Base-by-base conservation (phyloP, 2,329 filamentous ascomycete species). In the Penicillium palitans region DNA sequence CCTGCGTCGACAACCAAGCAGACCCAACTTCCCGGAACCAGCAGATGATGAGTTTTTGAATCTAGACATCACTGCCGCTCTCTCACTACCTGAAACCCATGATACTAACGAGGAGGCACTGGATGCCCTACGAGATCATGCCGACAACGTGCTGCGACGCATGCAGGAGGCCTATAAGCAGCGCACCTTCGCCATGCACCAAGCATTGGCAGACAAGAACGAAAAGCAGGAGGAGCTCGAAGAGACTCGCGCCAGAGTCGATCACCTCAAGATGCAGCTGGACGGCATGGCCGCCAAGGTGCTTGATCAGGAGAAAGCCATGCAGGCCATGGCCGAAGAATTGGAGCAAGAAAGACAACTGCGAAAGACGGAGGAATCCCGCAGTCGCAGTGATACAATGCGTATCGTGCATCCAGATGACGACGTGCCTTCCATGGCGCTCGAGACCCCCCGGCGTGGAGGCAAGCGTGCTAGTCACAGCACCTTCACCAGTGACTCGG, bases 171-270 rank as follows among this genome's bases (percentile, higher is more conserved):
- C 83, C 3, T 86, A 87, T 70, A 81, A 81, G 61, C 73, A 80
- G 59, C 78, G 82, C 58, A 77, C 76, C 1, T 77, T 79, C 52
- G 76, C 78, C 31, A 73, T 87, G 44, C 77, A 80, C 40, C 79
- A 82, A 60, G 77, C 80, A 4, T 73, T 80, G 37, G 81, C 80
- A 4, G 83, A 86, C 64, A 81, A 84, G 59, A 81, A 80, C 52
- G 81, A 82, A 12, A 82, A 84, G 63, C 77, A 79, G n/a, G 85
- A 87, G 61, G 85, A 87, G 68, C 76, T 85, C 0, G 83, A 86
- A 60, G 85, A 87, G 64, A 80, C 83, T 15, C 79, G 84, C 35
- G 85, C 83, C 40, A 78, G 84, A 8, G 79, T 82, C 15, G 76
- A 79, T 39, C 81, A 86, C 64, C 73, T 87, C 53, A 87, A 86